These are phyloP conservation scores for Dimargaris xerosporica DNA, from an alignment of 192 early-diverging fungal genomes.

Conservation along the genomic window DNA sequence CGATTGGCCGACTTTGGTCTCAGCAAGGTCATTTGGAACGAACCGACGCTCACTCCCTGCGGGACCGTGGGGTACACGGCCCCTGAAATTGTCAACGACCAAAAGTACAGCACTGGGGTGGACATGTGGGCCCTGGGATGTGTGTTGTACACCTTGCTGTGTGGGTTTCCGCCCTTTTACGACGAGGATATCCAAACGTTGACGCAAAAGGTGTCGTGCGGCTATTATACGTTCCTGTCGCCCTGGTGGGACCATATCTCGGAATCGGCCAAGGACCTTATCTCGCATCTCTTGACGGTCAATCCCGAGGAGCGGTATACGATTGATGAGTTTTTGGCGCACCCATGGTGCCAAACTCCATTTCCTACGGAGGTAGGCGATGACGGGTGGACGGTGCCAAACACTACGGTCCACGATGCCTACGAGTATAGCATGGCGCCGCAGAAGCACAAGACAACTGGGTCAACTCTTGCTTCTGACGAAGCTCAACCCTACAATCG, in stretches of 20 bases:
- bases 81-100: slow-evolving; percentile 75
- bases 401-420: too few relatives aligned
- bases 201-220: slow-evolving; percentile 71
- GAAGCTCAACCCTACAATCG: background rate
- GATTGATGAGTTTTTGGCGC: slow-evolving; percentile 62
- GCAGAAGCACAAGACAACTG: slow-evolving; percentile 14
- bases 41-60: slow-evolving; percentile 75
- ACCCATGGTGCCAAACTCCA: slow-evolving; percentile 77
- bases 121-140: slow-evolving; percentile 83
- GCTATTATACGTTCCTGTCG: slow-evolving; percentile 67
- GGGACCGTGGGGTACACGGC: slow-evolving; percentile 89
- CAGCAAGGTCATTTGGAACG: slow-evolving; percentile 72
- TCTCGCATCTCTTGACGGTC: slow-evolving; percentile 49
- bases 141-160: slow-evolving; percentile 68
- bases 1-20: slow-evolving; percentile 85
- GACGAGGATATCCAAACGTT: slow-evolving; percentile 61
- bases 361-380: too few relatives aligned
- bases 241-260: slow-evolving; percentile 92
- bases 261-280: slow-evolving; percentile 51
- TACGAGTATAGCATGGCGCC: slow-evolving; percentile 10
- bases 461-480: background rate
- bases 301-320: slow-evolving; percentile 56
- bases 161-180: slow-evolving; percentile 71
- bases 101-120: slow-evolving; percentile 63
- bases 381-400: too few relatives aligned